Evolutionary conservation across 169 alveolate species (phyloP).

Genomic region (Perkinsus chesapeaki): DNA sequence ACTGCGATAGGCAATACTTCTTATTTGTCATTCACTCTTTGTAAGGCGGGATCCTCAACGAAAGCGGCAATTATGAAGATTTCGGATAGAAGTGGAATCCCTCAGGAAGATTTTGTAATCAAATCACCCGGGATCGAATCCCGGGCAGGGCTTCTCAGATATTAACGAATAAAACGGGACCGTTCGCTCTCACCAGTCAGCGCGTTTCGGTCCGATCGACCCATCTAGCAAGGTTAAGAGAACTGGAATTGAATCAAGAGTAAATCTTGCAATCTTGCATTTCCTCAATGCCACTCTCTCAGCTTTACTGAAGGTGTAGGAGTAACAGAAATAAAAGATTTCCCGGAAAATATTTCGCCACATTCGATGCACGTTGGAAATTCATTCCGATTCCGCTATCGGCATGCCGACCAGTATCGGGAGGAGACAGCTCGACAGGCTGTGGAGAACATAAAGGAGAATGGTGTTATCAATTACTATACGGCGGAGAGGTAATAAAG

Average conservation of each 20-base stretch:
- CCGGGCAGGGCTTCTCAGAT: neutral
- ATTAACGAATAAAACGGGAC: neutral
- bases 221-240: neutral
- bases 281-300: neutral
- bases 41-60: neutral
- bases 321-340: neutral
- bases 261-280: neutral
- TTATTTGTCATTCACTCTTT: neutral
- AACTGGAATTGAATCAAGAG: neutral
- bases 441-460: neutral
- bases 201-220: neutral
- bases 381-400: neutral
- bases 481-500: neutral
- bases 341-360: neutral
- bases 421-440: neutral
- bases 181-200: neutral
- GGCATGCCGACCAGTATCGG: neutral
- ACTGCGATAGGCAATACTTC: neutral
- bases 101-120: neutral
- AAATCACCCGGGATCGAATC: neutral
- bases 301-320: neutral
- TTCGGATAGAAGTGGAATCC: neutral
- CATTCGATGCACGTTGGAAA: neutral
- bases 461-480: neutral
- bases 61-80: neutral